phyloP scores from a whole-genome alignment of 371 early-diverging fungal genomes.

The Agmasoma carcini region DNA sequence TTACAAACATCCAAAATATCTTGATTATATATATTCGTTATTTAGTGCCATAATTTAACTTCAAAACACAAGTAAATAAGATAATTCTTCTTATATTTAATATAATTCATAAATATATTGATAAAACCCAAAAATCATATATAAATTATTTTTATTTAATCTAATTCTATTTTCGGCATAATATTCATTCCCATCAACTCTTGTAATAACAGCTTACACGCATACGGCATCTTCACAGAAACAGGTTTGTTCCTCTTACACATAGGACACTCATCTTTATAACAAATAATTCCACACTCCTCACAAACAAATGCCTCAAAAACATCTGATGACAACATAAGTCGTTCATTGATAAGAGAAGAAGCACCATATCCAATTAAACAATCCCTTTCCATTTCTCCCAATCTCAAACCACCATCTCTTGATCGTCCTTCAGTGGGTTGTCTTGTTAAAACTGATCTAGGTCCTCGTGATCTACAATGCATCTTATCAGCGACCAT shows the following conservation, averaged over 20 bases:
- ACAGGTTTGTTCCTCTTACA: slow-evolving; percentile 71
- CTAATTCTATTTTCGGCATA: slow-evolving; percentile 58
- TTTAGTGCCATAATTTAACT: no score
- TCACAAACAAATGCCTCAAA: slow-evolving; percentile 78
- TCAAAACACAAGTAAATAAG: no score
- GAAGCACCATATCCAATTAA: slow-evolving; percentile 89
- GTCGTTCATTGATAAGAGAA: slow-evolving; percentile 72
- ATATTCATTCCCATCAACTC: slow-evolving; percentile 90
- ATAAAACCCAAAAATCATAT: not conserved
- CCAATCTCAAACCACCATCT: slow-evolving; percentile 87
- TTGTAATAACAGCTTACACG: slow-evolving; percentile 63
- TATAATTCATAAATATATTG: no score
- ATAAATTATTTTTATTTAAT: not conserved
- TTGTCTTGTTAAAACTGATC: slow-evolving; percentile 79
- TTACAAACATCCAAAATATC: no score
- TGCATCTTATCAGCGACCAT: slow-evolving; percentile 99
- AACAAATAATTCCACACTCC: slow-evolving; percentile 76
- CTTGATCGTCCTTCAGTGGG: slow-evolving; percentile 93
- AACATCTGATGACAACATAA: slow-evolving; percentile 79
- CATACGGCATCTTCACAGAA: slow-evolving; percentile 83
- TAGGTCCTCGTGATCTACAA: slow-evolving; percentile 81
- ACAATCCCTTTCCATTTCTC: slow-evolving; percentile 96
- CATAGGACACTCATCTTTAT: slow-evolving; percentile 58
- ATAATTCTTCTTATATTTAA: no score
- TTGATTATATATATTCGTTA: no score